Conservation (phyloP, 164 flowering plant species). For the Sedum album region DNA sequence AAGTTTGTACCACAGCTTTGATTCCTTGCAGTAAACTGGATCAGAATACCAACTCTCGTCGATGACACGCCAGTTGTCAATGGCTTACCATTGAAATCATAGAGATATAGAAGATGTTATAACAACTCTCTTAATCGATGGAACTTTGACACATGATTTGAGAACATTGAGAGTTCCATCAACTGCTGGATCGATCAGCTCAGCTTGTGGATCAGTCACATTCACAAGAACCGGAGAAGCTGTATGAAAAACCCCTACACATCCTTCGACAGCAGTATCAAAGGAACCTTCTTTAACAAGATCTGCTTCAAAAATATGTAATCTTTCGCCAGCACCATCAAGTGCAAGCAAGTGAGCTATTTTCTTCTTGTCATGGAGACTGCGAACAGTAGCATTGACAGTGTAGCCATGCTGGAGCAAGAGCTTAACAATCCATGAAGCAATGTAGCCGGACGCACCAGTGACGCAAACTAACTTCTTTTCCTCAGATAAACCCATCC, state of each 20-base stretch:
- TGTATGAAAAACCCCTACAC: conserved; percentile 15
- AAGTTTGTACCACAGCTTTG: conserved; percentile 46
- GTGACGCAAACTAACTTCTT: conserved; percentile 10
- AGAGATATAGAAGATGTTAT: conserved; percentile 50
- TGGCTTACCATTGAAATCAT: conserved; percentile 29
- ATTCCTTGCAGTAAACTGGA: conserved; percentile 23
- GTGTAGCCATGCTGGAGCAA: conserved; percentile 7
- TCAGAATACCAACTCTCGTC: conserved; percentile 54
- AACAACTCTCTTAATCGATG: conserved; percentile 41
- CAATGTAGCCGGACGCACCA: conserved; percentile 10
- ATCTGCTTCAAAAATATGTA: conserved; percentile 12
- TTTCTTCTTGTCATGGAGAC: conserved; percentile 8
- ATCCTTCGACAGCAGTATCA: conserved; percentile 15
- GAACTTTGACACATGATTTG: conserved; percentile 25
- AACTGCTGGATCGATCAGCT: conserved; percentile 44
- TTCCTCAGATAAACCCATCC: not conserved
- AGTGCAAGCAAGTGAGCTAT: conserved; percentile 11
- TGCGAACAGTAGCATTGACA: conserved; percentile 10
- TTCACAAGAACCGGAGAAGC: conserved; percentile 11
- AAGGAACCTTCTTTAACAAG: conserved; percentile 16
- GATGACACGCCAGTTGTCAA: conserved; percentile 35
- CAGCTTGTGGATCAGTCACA: conserved; percentile 18
- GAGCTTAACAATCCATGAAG: conserved; percentile 10
- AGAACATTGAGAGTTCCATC: conserved; percentile 51
- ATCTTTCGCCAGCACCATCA: conserved; percentile 15